Evolutionary conservation across 192 early-diverging fungal genomes (phyloP), one percentile per base, ranked within the genome.

Genomic region (Backusella circina): DNA sequence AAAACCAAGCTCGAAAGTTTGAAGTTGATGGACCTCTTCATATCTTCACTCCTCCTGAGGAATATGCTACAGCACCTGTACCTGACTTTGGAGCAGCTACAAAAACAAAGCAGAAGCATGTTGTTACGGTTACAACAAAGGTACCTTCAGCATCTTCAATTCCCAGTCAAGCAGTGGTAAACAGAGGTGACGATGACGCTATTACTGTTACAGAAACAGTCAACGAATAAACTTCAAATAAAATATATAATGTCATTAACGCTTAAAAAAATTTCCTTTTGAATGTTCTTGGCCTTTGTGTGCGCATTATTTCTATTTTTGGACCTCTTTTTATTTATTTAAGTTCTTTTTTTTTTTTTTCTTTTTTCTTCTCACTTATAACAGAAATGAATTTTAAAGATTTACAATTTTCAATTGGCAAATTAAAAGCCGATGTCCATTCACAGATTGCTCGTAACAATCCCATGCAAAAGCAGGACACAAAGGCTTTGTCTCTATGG

Each of bases 301-400:
- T 61, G 54, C 26, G 23, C 54, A 61, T 61, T 21, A 26, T 9
- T 9, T 26, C 54, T 57, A 57, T 57, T 57, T 57, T 57, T 57
- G 54, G 54, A 12, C 9, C 23, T 9, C 23, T 28, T 26, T 51
- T 51, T 57, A 26, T 57, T 26, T 51, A 51, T 28, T 57, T 10
- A 57, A 54, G 21, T 54, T 26, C 18, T 16, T 18, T 50, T 50
- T 18, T n/a, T 50, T 51, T 51, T 51, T 21, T 51, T 51, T 51
- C 1, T 57, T 57, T 26, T 57, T 57, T 57, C 12, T 57, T 57
- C n/a, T n/a, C 18, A n/a, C n/a, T 50, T 57, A 21, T 4, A 57
- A 57, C 23, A 57, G 23, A 57, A 57, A 80, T 77, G 75, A 74
- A 67, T 44, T 79, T 83, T 41, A 83, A 76, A 70, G 78, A 83